Base-by-base conservation (phyloP, 345 rosid species). In the Linum usitatissimum region DNA sequence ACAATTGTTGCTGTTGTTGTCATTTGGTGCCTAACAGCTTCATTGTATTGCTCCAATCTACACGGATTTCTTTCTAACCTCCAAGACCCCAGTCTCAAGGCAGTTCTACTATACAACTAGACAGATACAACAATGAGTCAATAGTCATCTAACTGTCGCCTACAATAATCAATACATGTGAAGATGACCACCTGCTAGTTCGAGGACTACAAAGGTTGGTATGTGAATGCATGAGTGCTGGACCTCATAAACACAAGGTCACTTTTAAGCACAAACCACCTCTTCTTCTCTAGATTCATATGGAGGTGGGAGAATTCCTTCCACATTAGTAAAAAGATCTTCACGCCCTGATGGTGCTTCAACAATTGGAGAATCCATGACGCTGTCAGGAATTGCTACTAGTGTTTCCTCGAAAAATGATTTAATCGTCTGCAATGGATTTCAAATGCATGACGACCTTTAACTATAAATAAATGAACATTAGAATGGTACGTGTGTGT, bases 351-450 rank as follows among this genome's bases (percentile, higher is more conserved):
- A 53, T 6, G 78, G 79, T 36, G 66, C 76, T 62, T 73, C 74
- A 14, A 56, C 77, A 28, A 78, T 65, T 5, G 95, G 80, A 10
- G 94, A 64, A 73, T 90, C 99, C 81, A 93, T 69, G 62, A 87
- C 91, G 36, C 61, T 70, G 73, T 90, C 95, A 0, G 99, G 95
- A 78, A 93, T 77, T 38, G 89, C 81, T 34, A 83, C 75, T 0
- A 93, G 79, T 19, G 92, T 80, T 75, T 93, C 87, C 54, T 84
- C 87, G 6, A 90, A 85, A 67, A 93, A 87, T 19, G 96, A 82
- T 79, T 86, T 77, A 64, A 90, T 21, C 3, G 94, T 90, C 97
- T 93, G 84, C 76, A 79, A 53, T 17, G 55, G 45, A 39, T 6
- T 40, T 23, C 19, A 64, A 60, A 63, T 53, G 58, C 14, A 21